These are phyloP conservation scores for Aspergillus tanneri DNA, from an alignment of 2,329 filamentous ascomycete species.

Conservation along the genomic window DNA sequence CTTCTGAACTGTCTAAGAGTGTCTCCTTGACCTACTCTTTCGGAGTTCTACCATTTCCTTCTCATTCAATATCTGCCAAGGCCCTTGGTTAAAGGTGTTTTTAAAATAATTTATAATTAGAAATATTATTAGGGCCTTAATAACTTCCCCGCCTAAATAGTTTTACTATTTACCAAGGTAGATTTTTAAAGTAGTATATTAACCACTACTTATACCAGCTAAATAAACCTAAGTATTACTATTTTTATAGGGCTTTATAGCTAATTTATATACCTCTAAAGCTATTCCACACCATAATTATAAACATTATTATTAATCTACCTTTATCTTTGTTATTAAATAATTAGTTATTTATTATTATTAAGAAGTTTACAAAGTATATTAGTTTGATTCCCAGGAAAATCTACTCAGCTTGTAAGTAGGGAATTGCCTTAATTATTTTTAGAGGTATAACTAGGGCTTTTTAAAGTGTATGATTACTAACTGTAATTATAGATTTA, in stretches of 20 bases:
- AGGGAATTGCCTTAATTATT: background rate
- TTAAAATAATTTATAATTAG: too few relatives aligned
- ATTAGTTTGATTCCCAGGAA: background rate
- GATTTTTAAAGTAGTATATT: too few relatives aligned
- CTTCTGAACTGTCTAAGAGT: too few relatives aligned
- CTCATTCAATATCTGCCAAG: too few relatives aligned
- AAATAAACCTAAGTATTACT: background rate
- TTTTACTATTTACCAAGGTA: background rate
- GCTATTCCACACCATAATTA: constrained; percentile 3
- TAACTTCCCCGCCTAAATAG: too few relatives aligned
- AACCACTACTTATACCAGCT: background rate
- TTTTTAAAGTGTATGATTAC: background rate
- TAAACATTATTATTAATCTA: background rate
- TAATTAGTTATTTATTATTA: background rate
- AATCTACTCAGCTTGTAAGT: background rate
- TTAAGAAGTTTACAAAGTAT: background rate
- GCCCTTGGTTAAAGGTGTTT: too few relatives aligned
- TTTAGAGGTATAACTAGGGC: background rate
- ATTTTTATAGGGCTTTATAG: background rate
- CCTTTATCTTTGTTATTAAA: background rate
- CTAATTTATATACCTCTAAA: background rate
- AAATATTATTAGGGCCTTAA: too few relatives aligned
- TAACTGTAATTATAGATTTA: background rate
- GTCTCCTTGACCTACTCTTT: too few relatives aligned
- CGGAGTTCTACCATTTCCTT: too few relatives aligned